phyloP scores from a whole-genome alignment of 2,329 filamentous ascomycete genomes.

The Fusarium sp. region DNA sequence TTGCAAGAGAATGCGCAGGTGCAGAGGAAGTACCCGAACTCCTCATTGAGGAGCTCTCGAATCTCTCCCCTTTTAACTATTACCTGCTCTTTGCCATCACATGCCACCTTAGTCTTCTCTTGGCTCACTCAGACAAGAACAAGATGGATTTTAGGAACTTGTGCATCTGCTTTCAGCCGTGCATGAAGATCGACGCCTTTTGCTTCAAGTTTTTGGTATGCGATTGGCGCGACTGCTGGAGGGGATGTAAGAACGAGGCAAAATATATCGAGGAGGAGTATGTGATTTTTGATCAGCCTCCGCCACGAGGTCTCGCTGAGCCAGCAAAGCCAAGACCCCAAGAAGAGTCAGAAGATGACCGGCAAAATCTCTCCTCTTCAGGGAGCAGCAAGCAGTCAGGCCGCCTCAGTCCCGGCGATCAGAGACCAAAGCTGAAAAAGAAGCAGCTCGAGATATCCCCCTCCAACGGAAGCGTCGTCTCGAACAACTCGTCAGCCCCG shows the following conservation, averaged over 20 bases:
- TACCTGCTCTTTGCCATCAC: constrained; percentile 98
- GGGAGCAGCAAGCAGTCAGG: constrained; percentile 72
- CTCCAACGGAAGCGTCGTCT: constrained; percentile 62
- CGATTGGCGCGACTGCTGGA: constrained; percentile 97
- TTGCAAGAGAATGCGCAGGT: constrained; percentile 84
- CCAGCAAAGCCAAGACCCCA: constrained; percentile 51
- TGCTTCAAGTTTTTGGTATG: constrained; percentile 96
- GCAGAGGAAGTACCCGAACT: constrained; percentile 86
- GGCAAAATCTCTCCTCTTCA: constrained; percentile 68
- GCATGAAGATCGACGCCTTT: constrained; percentile 95
- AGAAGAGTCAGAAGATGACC: constrained; percentile 45
- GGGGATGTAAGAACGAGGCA: constrained; percentile 92
- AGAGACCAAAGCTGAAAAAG: constrained; percentile 58
- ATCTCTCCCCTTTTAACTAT: constrained; percentile 96
- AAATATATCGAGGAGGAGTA: constrained; percentile 82
- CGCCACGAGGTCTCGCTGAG: constrained; percentile 65
- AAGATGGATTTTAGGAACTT: constrained; percentile 98
- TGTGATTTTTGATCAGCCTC: constrained; percentile 70
- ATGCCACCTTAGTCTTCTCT: constrained; percentile 91
- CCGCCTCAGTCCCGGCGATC: constrained; percentile 43
- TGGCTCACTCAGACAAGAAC: constrained; percentile 94
- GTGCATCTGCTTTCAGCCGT: constrained; percentile 97
- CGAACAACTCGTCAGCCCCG: constrained; percentile 61
- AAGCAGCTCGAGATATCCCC: constrained; percentile 60
- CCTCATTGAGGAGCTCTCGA: constrained; percentile 91